Evolutionary conservation across 2,329 filamentous ascomycete genomes (phyloP), one percentile per base, ranked within the genome.

Genomic region (Arthrobotrys pseudoclavata): DNA sequence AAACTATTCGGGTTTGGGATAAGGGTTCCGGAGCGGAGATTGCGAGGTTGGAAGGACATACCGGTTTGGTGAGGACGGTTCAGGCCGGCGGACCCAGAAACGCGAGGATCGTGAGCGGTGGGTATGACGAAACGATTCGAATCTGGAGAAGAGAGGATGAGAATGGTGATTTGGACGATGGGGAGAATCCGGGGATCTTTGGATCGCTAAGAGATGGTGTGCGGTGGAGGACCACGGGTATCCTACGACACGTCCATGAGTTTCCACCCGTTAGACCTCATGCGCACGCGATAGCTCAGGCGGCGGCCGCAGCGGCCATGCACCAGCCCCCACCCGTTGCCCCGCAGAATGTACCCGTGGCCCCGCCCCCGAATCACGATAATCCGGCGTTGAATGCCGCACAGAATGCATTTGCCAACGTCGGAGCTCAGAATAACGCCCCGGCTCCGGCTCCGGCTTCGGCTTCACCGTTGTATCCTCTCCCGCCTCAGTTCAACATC

Each of bases 1-100:
- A 96, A 82, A 94, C 96, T 47, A 93, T 99, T 34, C 94, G 96
- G 80, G 96, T 99, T 20, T 99, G 97, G 83, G 96, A 98, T 83
- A 91, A 92, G 52, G 88, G 89, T 53, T 94, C 93, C 0, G 92
- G 92, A 3, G 90, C 96, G 10, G 94, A 98, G 83, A 93, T 98
- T 4, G 95, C 94, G 15, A 95, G 92, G 82, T 86, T 99, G 7
- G 88, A 90, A 62, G 92, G 92, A 10, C 96, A 99, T 82, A 87
- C 86, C 2, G 92, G 92, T 80, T 88, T 99, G 18, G 96, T 99
- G 24, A 90, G 96, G 45, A 98, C 96, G 0, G 92, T 99, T 0
- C 96, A 99, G 84, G 95, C 96, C 22, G 94, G 93, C 81, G 74
- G 74, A 2, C 74, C 74, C 0, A 90, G 88, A 80, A 97, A 95